A percentile compares a stretch with the other conserved stretches of the same genome.
These are phyloP conservation scores for Nectriaceae sp. DNA, from an alignment of 2,329 filamentous ascomycete species.

Conservation along the genomic window DNA sequence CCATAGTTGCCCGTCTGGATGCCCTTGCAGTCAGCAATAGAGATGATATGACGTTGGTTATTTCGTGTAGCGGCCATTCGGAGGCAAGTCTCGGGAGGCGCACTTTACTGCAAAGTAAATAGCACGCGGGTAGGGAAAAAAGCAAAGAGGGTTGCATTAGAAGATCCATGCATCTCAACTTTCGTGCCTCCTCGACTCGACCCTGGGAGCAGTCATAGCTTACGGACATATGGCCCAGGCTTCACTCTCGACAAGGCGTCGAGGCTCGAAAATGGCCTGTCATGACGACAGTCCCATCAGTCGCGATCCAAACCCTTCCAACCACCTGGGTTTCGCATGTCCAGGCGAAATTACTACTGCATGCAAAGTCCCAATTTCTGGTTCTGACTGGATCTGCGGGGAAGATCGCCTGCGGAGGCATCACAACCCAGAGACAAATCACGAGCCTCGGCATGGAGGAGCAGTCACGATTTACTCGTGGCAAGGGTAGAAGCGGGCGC, in stretches of 20 bases:
- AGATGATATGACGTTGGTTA: not conserved
- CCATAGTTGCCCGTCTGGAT: not conserved
- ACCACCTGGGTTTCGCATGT: not conserved
- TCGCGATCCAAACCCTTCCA: not conserved
- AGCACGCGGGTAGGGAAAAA: not conserved
- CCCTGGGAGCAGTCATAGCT: not conserved
- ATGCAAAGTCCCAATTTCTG: not conserved
- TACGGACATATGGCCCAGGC: not conserved
- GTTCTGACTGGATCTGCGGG: constrained; percentile 18
- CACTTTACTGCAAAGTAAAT: too few relatives aligned
- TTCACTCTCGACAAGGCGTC: too few relatives aligned
- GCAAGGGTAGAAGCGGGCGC: constrained; percentile 13
- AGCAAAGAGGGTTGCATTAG: not conserved
- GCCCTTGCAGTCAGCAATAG: too few relatives aligned
- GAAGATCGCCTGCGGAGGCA: constrained; percentile 13
- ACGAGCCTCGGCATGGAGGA: constrained; percentile 11
- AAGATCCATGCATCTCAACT: too few relatives aligned
- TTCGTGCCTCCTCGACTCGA: not conserved
- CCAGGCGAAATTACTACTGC: not conserved
- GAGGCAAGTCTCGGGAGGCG: not conserved
- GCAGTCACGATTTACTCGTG: constrained; percentile 20
- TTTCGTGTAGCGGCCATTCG: not conserved
- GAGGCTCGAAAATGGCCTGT: not conserved
- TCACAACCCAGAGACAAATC: constrained; percentile 16
- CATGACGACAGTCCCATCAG: not conserved